These are phyloP conservation scores for Malus asiatica DNA, from an alignment of 306 rosid genomes.

Conservation along the genomic window DNA sequence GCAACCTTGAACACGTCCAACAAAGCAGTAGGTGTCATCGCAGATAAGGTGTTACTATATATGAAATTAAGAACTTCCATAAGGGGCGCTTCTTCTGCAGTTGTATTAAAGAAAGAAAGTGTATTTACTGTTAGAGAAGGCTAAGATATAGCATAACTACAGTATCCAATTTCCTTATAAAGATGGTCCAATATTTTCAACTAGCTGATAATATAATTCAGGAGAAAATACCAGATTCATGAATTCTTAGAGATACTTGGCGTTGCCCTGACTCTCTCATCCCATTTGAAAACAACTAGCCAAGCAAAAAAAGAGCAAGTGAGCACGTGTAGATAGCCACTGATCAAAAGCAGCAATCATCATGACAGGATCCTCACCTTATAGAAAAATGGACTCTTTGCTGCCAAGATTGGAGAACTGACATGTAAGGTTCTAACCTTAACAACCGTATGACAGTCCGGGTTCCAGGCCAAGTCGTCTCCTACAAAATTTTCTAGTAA, in stretches of 20 bases:
- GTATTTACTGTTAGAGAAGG: background rate
- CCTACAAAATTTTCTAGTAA: conserved; percentile 14
- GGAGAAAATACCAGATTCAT: conserved; percentile 33
- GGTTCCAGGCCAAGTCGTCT: conserved; percentile 13
- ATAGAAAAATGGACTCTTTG: conserved; percentile 43
- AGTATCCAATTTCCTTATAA: background rate
- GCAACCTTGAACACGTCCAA: conserved; percentile 51
- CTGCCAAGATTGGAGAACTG: conserved; percentile 52
- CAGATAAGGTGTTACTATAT: conserved; percentile 33
- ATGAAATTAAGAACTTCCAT: conserved; percentile 51
- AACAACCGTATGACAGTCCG: conserved; percentile 10
- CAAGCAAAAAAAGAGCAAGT: conserved; percentile 14
- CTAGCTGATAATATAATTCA: background rate
- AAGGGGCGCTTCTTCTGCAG: conserved; percentile 51
- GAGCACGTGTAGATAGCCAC: background rate
- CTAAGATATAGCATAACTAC: background rate
- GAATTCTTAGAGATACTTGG: conserved; percentile 36
- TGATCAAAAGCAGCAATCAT: conserved; percentile 1
- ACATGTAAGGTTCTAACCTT: conserved; percentile 34
- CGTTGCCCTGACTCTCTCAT: conserved; percentile 34
- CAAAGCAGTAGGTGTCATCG: conserved; percentile 19
- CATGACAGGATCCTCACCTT: conserved; percentile 21
- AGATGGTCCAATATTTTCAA: background rate
- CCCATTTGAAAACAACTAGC: conserved; percentile 38
- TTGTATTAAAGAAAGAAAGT: background rate